Percentiles rank a stretch among this genome's conserved stretches.
Conservation (phyloP, 768 basidiomycete species). For the Roridomyces roridus region DNA sequence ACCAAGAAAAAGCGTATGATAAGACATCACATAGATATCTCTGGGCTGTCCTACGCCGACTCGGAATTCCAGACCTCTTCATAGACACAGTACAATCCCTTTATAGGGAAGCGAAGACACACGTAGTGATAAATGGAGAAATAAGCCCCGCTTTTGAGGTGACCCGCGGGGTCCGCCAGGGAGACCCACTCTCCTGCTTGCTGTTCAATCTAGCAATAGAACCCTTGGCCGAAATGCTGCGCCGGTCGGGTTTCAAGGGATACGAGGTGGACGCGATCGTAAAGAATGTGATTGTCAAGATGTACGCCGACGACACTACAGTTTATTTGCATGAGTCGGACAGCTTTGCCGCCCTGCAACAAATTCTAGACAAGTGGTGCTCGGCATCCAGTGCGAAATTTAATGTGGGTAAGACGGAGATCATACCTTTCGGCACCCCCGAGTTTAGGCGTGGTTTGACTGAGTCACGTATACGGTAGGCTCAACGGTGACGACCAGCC, state of each 20-base stretch:
- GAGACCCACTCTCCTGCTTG: background rate
- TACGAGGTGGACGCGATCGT: background rate
- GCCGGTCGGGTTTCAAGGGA: background rate
- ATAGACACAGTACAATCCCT: too few species aligned
- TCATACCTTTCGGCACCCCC: conserved; percentile 33
- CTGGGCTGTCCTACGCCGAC: too few species aligned
- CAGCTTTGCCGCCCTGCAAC: background rate
- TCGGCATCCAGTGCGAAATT: conserved; percentile 34
- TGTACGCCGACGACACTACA: background rate
- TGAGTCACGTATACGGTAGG: too few species aligned
- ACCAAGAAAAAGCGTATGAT: too few species aligned
- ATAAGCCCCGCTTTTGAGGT: too few species aligned
- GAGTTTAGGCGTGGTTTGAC: too few species aligned
- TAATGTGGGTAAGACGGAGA: conserved; percentile 36
- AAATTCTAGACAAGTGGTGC: conserved; percentile 33
- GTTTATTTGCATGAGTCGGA: background rate
- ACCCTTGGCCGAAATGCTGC: background rate
- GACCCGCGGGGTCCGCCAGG: too few species aligned
- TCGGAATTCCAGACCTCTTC: too few species aligned
- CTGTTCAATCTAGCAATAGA: conserved; percentile 10
- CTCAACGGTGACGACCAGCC: too few species aligned
- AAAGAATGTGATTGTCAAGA: background rate
- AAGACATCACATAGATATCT: too few species aligned
- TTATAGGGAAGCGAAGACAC: too few species aligned
- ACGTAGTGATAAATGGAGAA: too few species aligned